phyloP scores from a whole-genome alignment of 139 green algal species.

The Asterochloris sp. region DNA sequence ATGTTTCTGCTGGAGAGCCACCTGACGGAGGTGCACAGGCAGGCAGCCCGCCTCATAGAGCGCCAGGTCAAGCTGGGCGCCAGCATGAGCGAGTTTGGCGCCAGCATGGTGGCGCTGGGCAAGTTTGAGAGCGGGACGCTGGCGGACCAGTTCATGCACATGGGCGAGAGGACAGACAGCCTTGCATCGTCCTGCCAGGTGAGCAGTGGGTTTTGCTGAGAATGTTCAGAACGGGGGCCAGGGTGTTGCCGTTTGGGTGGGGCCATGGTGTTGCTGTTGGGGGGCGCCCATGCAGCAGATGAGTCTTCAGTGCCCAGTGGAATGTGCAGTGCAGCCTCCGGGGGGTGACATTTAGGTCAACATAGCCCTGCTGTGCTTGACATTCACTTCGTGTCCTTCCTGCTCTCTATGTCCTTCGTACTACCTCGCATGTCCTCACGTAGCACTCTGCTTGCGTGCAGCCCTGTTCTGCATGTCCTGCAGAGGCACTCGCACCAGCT shows the following conservation, averaged over 20 bases:
- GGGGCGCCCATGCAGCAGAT: no score
- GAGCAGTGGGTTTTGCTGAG: background rate
- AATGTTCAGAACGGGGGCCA: background rate
- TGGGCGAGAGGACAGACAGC: conserved; percentile 20
- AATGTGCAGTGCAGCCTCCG: no score
- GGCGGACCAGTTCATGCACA: conserved; percentile 22
- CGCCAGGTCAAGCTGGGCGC: conserved; percentile 67
- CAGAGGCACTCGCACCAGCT: conserved; percentile 34
- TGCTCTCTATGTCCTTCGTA: no score
- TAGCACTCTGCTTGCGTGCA: no score
- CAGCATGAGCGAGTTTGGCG: conserved; percentile 75
- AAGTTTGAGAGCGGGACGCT: conserved; percentile 47
- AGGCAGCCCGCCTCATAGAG: conserved; percentile 64
- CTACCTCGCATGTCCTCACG: no score
- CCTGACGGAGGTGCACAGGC: conserved; percentile 74
- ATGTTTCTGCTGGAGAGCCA: conserved; percentile 78
- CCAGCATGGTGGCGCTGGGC: conserved; percentile 44
- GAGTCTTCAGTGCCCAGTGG: no score
- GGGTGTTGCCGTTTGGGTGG: no score
- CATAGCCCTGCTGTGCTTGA: no score
- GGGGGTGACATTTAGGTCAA: no score
- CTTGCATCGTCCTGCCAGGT: conserved; percentile 17
- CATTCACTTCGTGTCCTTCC: no score
- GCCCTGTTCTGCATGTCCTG: background rate
- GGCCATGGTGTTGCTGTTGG: no score